These are phyloP conservation scores for Solanum ossicruentum DNA, from an alignment of 257 asterid genomes.

Conservation along the genomic window DNA sequence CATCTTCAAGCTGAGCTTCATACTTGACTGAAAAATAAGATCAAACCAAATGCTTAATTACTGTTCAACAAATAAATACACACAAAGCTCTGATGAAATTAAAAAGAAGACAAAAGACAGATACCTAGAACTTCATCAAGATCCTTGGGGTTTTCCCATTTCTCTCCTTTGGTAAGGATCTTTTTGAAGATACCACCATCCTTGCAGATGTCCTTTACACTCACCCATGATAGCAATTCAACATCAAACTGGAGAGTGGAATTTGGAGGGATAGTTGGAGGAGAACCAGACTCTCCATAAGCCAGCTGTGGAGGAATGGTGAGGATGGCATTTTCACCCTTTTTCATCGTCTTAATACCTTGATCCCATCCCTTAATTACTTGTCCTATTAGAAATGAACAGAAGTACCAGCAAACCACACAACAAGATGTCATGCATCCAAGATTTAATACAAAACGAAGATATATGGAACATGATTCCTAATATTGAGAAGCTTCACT, in stretches of 20 bases:
- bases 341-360: conserved; percentile 71
- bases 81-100: background rate
- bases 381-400: conserved; percentile 36
- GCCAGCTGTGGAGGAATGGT: conserved; percentile 65
- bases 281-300: conserved; percentile 63
- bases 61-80: background rate
- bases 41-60: background rate
- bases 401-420: background rate
- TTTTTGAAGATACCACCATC: conserved; percentile 68
- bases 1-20: conserved; percentile 47
- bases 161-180: conserved; percentile 48
- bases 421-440: background rate
- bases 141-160: conserved; percentile 70
- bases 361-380: conserved; percentile 67
- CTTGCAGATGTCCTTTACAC: conserved; percentile 70
- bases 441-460: background rate
- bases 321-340: conserved; percentile 56
- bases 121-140: conserved; percentile 52
- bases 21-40: conserved; percentile 28
- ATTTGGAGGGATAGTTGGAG: conserved; percentile 68
- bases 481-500: background rate
- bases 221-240: conserved; percentile 54
- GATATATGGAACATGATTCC: background rate
- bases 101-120: background rate
- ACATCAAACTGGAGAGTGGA: conserved; percentile 68